Percentiles rank a stretch among this genome's conserved stretches.
phyloP scores from a whole-genome alignment of 805 yeast genomes.

The Schwanniomyces sp. region DNA sequence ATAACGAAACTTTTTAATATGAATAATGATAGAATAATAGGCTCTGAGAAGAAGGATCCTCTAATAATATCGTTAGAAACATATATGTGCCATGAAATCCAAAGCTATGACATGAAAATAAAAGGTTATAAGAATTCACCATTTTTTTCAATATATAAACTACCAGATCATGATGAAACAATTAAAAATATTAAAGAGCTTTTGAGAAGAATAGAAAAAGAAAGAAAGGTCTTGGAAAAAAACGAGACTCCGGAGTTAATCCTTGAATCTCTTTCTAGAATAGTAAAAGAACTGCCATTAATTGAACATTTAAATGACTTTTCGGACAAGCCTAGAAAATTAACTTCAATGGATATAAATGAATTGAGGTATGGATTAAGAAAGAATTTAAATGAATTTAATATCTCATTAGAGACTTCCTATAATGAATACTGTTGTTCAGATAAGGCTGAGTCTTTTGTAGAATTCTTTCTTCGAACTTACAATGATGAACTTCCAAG shows the following conservation, averaged over 20 bases:
- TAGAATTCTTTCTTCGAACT: slow-evolving; percentile 40
- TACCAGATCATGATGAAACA: slow-evolving; percentile 5
- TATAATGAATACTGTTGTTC: slow-evolving; percentile 10
- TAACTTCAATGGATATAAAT: slow-evolving; percentile 3
- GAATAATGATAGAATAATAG: slow-evolving; percentile 9
- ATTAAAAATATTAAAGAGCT: slow-evolving; percentile 15
- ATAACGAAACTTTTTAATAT: slow-evolving; percentile 27
- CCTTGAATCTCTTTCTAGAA: slow-evolving; percentile 27
- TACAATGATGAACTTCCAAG: slow-evolving; percentile 37
- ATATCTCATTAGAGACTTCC: slow-evolving; percentile 16
- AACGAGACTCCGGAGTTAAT: slow-evolving; percentile 33
- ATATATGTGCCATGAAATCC: not conserved
- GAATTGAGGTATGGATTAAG: slow-evolving; percentile 9
- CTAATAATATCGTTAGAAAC: not conserved
- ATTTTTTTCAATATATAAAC: slow-evolving; percentile 7
- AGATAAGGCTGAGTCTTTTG: slow-evolving; percentile 18
- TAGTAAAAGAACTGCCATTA: slow-evolving; percentile 35
- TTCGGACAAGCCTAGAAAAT: not conserved
- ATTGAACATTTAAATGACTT: slow-evolving; percentile 19
- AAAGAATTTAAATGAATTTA: slow-evolving; percentile 17
- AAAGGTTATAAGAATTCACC: not conserved
- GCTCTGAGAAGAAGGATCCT: not conserved
- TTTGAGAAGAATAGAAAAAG: slow-evolving; percentile 13
- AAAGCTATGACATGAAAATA: not conserved
- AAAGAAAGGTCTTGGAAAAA: slow-evolving; percentile 18